Evolutionary conservation across 2,329 filamentous ascomycete species (phyloP).

Genomic region (Ciborinia camelliae): DNA sequence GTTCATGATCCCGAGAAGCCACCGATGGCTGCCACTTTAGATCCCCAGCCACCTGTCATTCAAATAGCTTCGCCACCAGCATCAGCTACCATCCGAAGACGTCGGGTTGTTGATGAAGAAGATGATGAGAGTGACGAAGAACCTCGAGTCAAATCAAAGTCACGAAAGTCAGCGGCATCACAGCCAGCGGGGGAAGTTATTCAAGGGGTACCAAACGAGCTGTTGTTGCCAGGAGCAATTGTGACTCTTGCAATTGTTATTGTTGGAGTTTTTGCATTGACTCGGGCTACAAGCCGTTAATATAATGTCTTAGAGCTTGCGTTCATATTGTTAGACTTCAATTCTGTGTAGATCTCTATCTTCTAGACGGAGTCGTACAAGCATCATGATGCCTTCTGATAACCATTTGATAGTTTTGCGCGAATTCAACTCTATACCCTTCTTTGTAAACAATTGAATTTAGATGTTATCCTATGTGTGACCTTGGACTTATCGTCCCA

Average conservation of each 20-base stretch:
- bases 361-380: constrained; percentile 10
- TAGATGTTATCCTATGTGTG: neutral
- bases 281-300: constrained; percentile 57
- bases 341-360: constrained; percentile 17
- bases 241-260: constrained; percentile 94
- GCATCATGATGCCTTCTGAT: constrained; percentile 18
- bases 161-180: constrained; percentile 37
- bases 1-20: constrained; percentile 91
- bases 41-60: constrained; percentile 53
- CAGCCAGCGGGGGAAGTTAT: constrained; percentile 65
- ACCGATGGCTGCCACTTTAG: constrained; percentile 66
- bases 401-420: constrained; percentile 18
- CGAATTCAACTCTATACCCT: constrained; percentile 19
- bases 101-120: constrained; percentile 42
- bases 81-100: constrained; percentile 46
- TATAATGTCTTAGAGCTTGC: constrained; percentile 20
- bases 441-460: constrained; percentile 2
- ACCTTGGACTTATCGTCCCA: neutral
- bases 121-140: constrained; percentile 53
- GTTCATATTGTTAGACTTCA: constrained; percentile 23
- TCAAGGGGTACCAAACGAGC: constrained; percentile 86
- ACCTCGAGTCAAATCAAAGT: constrained; percentile 42
- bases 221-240: constrained; percentile 89
- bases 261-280: constrained; percentile 85
- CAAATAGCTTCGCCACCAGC: constrained; percentile 50